Evolutionary conservation across 495 filamentous ascomycete genomes (phyloP).

Genomic region (Aspergillus avenaceus): DNA sequence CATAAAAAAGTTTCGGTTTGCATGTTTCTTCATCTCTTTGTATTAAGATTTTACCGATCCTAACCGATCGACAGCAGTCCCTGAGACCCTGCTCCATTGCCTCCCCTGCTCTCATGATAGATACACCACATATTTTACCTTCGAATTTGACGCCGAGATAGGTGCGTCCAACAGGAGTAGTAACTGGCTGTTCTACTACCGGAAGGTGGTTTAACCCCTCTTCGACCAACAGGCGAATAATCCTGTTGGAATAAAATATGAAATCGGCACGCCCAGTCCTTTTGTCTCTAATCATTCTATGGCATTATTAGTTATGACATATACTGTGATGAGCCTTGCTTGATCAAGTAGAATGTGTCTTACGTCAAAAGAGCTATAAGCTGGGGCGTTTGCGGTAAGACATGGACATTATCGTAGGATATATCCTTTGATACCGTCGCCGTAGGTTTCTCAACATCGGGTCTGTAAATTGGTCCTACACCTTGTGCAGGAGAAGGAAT

Average conservation of each 20-base stretch:
- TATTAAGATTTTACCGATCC: constrained; percentile 97
- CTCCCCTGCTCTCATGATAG: constrained; percentile 96
- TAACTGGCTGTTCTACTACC: constrained; percentile 79
- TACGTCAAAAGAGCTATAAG: constrained; percentile 96
- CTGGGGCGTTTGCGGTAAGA: constrained; percentile 90
- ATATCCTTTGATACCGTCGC: constrained; percentile 86
- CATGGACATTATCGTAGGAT: constrained; percentile 80
- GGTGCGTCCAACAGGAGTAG: constrained; percentile 82
- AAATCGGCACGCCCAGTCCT: constrained; percentile 89
- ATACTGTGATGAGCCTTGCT: neutral
- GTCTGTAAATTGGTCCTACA: constrained; percentile 75
- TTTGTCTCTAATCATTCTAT: constrained; percentile 91
- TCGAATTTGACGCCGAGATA: constrained; percentile 93
- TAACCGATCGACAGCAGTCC: constrained; percentile 92
- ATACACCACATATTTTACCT: constrained; percentile 97
- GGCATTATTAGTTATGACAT: constrained; percentile 12
- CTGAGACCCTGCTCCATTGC: constrained; percentile 96
- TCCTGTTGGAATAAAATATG: constrained; percentile 98
- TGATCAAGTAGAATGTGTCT: constrained; percentile 24
- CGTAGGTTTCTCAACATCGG: constrained; percentile 74
- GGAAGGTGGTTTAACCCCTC: constrained; percentile 97
- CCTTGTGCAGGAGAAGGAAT: constrained; percentile 59
- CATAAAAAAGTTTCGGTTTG: constrained; percentile 89
- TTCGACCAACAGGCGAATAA: constrained; percentile 96
- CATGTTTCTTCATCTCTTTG: constrained; percentile 94